Percentiles rank a stretch among this genome's conserved stretches.
phyloP scores from a whole-genome alignment of 129 eudicot genomes.

The Tagetes patula region DNA sequence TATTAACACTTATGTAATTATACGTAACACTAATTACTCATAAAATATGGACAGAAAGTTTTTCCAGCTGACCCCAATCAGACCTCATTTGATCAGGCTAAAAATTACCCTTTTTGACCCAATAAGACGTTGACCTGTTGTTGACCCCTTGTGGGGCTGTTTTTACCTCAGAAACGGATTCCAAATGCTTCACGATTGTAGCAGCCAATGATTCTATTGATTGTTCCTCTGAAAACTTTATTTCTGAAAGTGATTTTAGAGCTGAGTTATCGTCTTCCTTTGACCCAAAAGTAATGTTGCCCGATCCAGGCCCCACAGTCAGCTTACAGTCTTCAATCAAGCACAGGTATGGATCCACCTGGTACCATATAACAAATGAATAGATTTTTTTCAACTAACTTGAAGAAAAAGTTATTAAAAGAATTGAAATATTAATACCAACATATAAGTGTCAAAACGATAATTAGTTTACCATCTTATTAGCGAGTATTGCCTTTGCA shows the following conservation, averaged over 20 bases:
- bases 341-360: slow-evolving; percentile 81
- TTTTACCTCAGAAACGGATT: slow-evolving; percentile 59
- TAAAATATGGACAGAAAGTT: neutral
- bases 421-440: neutral
- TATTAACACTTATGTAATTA: neutral
- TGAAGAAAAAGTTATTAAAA: neutral
- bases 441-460: slow-evolving; percentile 6
- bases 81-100: neutral
- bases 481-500: slow-evolving; percentile 61
- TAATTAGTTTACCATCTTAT: slow-evolving; percentile 52
- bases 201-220: slow-evolving; percentile 61
- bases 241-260: slow-evolving; percentile 53
- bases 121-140: neutral
- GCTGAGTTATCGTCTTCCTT: slow-evolving; percentile 85
- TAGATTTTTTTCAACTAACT: neutral
- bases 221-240: slow-evolving; percentile 59
- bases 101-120: neutral
- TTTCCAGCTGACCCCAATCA: neutral
- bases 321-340: slow-evolving; percentile 77
- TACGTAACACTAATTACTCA: neutral
- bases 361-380: slow-evolving; percentile 24
- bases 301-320: slow-evolving; percentile 44
- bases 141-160: neutral
- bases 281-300: slow-evolving; percentile 56
- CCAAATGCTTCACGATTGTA: slow-evolving; percentile 56